These are phyloP conservation scores for Edaphochlamys debaryana DNA, from an alignment of 139 green algal genomes.

Conservation along the genomic window DNA sequence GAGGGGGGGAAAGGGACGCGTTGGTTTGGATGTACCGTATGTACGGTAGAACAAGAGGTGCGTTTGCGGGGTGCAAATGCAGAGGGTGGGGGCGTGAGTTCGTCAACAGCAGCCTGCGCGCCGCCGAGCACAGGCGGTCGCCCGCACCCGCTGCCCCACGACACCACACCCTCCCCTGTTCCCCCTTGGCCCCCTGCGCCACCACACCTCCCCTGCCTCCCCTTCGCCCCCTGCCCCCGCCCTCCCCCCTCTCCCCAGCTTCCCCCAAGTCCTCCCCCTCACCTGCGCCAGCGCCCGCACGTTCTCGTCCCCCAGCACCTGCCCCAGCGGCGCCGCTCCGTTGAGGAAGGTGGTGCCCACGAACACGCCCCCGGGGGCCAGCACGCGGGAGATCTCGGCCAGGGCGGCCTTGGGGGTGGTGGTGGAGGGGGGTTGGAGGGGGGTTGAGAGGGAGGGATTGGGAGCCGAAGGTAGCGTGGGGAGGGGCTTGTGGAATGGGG, in stretches of 20 bases:
- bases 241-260: background rate
- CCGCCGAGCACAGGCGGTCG: too few relatives aligned
- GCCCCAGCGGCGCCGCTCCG: conserved; percentile 73
- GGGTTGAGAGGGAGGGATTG: background rate
- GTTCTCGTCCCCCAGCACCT: conserved; percentile 77
- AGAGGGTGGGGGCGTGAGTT: too few relatives aligned
- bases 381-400: conserved; percentile 91
- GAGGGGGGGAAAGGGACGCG: too few relatives aligned
- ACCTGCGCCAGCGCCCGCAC: conserved; percentile 74
- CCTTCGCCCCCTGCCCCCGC: background rate
- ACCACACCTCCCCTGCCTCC: background rate
- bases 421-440: too few relatives aligned
- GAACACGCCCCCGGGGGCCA: conserved; percentile 94
- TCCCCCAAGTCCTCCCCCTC: background rate
- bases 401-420: conserved; percentile 58
- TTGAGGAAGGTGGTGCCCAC: conserved; percentile 92
- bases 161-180: background rate
- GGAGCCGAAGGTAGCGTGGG: background rate
- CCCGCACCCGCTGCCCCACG: too few relatives aligned
- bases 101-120: too few relatives aligned
- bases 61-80: background rate
- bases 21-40: too few relatives aligned
- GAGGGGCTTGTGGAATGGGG: background rate
- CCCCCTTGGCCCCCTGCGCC: background rate
- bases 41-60: too few relatives aligned